A percentile compares a stretch with the other conserved stretches of the same genome.
Evolutionary conservation across 176 grass and related monocot genomes (phyloP).

Genomic region (Alopecurus myosuroides): DNA sequence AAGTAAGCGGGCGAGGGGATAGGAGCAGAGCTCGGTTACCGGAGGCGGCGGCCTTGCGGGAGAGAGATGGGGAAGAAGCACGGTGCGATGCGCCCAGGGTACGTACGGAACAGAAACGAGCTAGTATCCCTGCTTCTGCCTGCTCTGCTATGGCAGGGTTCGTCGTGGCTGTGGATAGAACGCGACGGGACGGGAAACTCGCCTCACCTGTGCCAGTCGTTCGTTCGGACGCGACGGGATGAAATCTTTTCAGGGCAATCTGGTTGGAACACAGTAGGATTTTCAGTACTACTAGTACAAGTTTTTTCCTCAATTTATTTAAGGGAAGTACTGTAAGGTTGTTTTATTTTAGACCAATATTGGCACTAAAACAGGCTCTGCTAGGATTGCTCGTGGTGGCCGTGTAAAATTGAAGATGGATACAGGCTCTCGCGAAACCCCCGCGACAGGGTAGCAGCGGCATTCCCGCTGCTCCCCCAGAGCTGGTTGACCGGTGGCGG

Average conservation of each 20-base stretch:
- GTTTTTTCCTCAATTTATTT: no score
- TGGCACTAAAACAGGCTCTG: no score
- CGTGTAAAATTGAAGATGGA: no score
- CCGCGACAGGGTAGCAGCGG: no score
- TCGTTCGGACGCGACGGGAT: background rate
- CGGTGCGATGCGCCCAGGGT: background rate
- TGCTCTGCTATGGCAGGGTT: background rate
- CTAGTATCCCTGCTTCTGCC: background rate
- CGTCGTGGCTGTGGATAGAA: background rate
- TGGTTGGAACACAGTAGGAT: no score
- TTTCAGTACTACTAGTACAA: no score
- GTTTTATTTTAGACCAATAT: no score
- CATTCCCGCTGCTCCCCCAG: no score
- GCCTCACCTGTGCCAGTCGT: conserved; percentile 4
- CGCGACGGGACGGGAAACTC: background rate
- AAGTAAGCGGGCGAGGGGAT: background rate
- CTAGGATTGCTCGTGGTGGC: no score
- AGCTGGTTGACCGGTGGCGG: no score
- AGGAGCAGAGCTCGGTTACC: background rate
- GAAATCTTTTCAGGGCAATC: background rate
- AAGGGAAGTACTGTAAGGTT: no score
- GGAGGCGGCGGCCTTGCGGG: background rate
- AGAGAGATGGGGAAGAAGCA: background rate
- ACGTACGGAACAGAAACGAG: background rate
- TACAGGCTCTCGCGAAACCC: no score